A percentile compares a stretch with the other conserved stretches of the same genome.
Evolutionary conservation across 1,284 basidiomycete genomes (phyloP).

Genomic region (Golubevia pallescens): DNA sequence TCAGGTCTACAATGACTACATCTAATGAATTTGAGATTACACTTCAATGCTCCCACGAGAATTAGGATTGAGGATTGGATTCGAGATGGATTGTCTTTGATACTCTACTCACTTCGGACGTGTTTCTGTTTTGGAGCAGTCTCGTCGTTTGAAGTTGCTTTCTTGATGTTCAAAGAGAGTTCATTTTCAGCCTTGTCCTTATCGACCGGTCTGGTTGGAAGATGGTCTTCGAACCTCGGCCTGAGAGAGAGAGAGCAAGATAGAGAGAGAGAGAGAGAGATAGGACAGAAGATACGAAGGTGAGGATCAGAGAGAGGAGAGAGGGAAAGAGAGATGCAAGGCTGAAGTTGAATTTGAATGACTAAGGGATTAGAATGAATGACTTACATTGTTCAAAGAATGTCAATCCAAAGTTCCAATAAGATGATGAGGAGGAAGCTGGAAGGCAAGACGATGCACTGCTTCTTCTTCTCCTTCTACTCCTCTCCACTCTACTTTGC

Average conservation of each 20-base stretch:
- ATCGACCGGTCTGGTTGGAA: constrained; percentile 55
- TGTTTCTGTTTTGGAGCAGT: constrained; percentile 64
- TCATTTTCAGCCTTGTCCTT: constrained; percentile 60
- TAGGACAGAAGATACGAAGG: neutral
- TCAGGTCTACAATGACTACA: constrained; percentile 5
- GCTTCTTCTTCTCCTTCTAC: too few species aligned
- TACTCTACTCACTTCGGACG: constrained; percentile 50
- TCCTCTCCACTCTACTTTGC: too few species aligned
- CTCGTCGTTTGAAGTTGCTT: constrained; percentile 59
- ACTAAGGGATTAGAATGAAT: too few species aligned
- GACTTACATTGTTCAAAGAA: too few species aligned
- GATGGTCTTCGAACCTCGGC: constrained; percentile 10
- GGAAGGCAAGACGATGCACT: too few species aligned
- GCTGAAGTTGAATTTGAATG: neutral
- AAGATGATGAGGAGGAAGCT: too few species aligned
- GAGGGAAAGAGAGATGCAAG: neutral
- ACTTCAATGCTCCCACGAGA: too few species aligned
- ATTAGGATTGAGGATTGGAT: neutral
- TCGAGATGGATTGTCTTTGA: neutral
- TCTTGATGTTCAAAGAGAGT: constrained; percentile 58
- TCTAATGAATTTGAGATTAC: neutral
- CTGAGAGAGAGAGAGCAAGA: neutral
- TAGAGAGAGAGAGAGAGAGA: too few species aligned
- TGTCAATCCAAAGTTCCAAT: too few species aligned
- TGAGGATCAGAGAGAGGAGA: neutral